These are phyloP conservation scores for Lactarius evosmus DNA, from an alignment of 768 basidiomycete species.

Conservation along the genomic window DNA sequence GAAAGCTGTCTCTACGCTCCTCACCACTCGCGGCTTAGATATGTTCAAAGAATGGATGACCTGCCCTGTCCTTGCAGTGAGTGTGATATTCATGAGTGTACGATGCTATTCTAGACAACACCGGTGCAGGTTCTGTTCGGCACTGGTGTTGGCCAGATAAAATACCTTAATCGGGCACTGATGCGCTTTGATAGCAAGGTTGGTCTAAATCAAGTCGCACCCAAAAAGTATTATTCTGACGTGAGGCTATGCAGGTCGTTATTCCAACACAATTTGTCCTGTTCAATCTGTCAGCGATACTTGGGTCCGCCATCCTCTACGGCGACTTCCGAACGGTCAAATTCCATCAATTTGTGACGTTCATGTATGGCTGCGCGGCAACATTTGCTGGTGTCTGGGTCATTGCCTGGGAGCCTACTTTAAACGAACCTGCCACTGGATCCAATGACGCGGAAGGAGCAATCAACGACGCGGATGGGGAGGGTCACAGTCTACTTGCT, in stretches of 20 bases:
- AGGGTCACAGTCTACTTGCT: slow-evolving; percentile 16
- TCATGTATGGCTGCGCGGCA: slow-evolving; percentile 83
- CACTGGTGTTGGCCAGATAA: slow-evolving; percentile 81
- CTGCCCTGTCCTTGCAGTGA: slow-evolving; percentile 71
- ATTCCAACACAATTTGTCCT: slow-evolving; percentile 94
- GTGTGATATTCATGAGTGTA: slow-evolving; percentile 29
- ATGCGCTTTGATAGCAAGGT: slow-evolving; percentile 95
- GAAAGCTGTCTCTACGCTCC: slow-evolving; percentile 84
- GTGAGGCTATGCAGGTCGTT: slow-evolving; percentile 53
- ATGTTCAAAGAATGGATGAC: slow-evolving; percentile 81
- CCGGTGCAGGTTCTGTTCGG: slow-evolving; percentile 55
- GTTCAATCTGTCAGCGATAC: slow-evolving; percentile 90
- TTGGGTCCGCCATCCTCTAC: slow-evolving; percentile 91
- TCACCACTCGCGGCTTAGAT: slow-evolving; percentile 73
- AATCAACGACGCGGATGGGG: slow-evolving; percentile 34
- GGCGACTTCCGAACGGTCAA: slow-evolving; percentile 84
- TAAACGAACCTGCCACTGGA: slow-evolving; percentile 24
- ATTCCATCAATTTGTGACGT: slow-evolving; percentile 80
- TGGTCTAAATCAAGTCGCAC: slow-evolving; percentile 4
- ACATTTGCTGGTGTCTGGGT: slow-evolving; percentile 89
- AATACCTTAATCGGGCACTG: slow-evolving; percentile 80
- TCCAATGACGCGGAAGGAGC: slow-evolving; percentile 32
- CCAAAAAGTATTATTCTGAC: not conserved
- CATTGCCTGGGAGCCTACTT: slow-evolving; percentile 62
- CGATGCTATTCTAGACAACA: not conserved